These are phyloP conservation scores for Lasiosphaeriaceae sp. DNA, from an alignment of 495 filamentous ascomycete genomes.

Conservation along the genomic window DNA sequence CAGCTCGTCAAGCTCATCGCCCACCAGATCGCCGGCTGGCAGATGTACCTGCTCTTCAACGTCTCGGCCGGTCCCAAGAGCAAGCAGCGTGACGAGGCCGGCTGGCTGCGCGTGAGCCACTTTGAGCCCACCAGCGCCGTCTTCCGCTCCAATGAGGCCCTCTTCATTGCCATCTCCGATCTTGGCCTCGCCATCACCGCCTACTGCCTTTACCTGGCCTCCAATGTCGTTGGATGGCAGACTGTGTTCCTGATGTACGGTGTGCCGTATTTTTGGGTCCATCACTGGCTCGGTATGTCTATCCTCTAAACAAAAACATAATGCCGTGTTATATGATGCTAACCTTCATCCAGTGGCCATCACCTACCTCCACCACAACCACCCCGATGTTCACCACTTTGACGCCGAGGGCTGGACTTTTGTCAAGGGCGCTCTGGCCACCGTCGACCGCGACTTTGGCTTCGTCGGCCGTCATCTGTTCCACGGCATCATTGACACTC, in stretches of 20 bases:
- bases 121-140: slow-evolving; percentile 84
- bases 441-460: slow-evolving; percentile 84
- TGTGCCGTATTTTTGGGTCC: slow-evolving; percentile 93
- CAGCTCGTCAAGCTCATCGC: slow-evolving; percentile 65
- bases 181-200: slow-evolving; percentile 63
- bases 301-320: too few relatives aligned
- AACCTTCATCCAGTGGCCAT: slow-evolving; percentile 58
- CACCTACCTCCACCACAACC: slow-evolving; percentile 88
- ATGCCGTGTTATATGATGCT: too few relatives aligned
- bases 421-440: slow-evolving; percentile 79
- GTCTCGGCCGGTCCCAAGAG: slow-evolving; percentile 89
- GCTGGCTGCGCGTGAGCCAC: slow-evolving; percentile 81
- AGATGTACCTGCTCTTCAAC: slow-evolving; percentile 78
- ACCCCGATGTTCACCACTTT: slow-evolving; percentile 79
- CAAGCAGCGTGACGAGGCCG: slow-evolving; percentile 73
- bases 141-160: slow-evolving; percentile 84
- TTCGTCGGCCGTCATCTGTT: slow-evolving; percentile 80
- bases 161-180: slow-evolving; percentile 80
- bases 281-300: slow-evolving; percentile 86
- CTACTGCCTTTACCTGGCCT: slow-evolving; percentile 48
- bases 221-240: slow-evolving; percentile 71
- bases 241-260: slow-evolving; percentile 89
- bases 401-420: slow-evolving; percentile 73
- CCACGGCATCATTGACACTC: slow-evolving; percentile 87
- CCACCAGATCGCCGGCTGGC: slow-evolving; percentile 91